Conservation (phyloP, 305 asterid genomes). For the Solanum chacoense region DNA sequence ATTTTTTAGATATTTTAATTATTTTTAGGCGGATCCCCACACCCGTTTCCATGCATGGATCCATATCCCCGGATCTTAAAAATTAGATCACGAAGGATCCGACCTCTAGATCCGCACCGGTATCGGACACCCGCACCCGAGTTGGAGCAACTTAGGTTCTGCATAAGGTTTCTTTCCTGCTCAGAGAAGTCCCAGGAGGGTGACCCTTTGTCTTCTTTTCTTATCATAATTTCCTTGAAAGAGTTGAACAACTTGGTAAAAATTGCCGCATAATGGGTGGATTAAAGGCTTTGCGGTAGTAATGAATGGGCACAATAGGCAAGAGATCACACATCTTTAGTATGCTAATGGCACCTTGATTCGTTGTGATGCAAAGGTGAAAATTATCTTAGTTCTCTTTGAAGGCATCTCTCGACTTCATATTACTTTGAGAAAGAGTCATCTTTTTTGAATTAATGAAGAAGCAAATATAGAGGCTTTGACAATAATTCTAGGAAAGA, state of each 20-base stretch:
- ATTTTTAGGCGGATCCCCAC: no score
- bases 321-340: neutral
- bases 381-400: neutral
- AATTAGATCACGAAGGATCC: no score
- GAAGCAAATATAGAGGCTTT: neutral
- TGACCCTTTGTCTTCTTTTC: neutral
- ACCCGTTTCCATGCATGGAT: no score
- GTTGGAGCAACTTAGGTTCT: neutral
- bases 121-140: no score
- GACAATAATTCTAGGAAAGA: neutral
- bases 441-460: neutral
- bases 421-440: neutral
- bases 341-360: neutral
- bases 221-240: neutral
- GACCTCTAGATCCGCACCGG: no score
- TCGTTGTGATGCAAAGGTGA: no score
- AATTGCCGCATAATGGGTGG: neutral
- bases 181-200: neutral
- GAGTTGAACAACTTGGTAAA: neutral
- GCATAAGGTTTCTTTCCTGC: neutral
- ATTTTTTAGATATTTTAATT: no score
- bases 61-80: no score
- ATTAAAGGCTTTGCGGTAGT: neutral
- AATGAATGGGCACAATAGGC: neutral
- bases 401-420: neutral